Percentiles rank a stretch among this genome's conserved stretches.
Conservation (phyloP, 192 early-diverging fungal genomes). For the Glomus cerebriforme region DNA sequence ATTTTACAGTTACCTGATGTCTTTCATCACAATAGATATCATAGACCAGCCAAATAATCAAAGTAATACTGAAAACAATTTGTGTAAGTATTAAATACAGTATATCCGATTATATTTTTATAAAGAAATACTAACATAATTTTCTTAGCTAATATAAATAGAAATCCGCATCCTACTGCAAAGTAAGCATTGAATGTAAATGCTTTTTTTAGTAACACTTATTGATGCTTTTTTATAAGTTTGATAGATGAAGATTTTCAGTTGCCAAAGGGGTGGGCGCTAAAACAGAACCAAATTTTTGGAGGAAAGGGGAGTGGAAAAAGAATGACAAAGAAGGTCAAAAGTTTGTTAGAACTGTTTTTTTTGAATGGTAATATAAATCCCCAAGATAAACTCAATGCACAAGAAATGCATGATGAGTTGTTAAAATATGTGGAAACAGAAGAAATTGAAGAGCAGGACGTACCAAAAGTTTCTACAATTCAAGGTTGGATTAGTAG, state of each 20-base stretch:
- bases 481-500: not conserved
- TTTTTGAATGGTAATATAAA: not conserved
- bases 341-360: not conserved
- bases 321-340: not conserved
- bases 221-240: not conserved
- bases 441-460: not conserved
- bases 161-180: not conserved
- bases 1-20: too few species aligned
- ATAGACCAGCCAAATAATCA: too few species aligned
- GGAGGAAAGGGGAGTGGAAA: not conserved
- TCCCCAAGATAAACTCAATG: not conserved
- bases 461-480: not conserved
- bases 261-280: not conserved
- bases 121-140: too few species aligned
- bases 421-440: not conserved
- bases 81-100: too few species aligned
- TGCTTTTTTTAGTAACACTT: not conserved
- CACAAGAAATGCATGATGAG: conserved; percentile 1
- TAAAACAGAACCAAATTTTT: not conserved
- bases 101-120: too few species aligned
- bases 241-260: not conserved
- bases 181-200: not conserved
- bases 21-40: too few species aligned
- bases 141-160: too few species aligned
- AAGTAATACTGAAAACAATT: too few species aligned